Conservation (phyloP, 495 filamentous ascomycete genomes). For the Schizothecium vesticola region DNA sequence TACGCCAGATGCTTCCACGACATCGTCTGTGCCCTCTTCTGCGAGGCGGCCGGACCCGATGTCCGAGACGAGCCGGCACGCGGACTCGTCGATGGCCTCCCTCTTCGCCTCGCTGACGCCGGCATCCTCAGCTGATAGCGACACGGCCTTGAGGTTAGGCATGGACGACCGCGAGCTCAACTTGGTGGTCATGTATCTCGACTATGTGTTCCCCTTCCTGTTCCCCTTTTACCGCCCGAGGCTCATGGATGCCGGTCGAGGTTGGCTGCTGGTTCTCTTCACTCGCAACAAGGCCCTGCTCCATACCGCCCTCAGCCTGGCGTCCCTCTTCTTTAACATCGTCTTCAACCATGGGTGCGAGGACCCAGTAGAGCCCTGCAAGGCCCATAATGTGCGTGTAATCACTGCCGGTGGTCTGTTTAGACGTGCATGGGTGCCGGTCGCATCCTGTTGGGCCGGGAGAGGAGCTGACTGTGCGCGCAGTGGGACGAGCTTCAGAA, state of each 20-base stretch:
- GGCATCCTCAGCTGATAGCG: too few species aligned
- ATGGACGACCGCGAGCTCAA: slow-evolving; percentile 22
- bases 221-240: slow-evolving; percentile 52
- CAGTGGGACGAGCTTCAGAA: slow-evolving; percentile 30
- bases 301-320: slow-evolving; percentile 41
- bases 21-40: background rate
- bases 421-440: background rate
- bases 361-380: slow-evolving; percentile 20
- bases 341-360: slow-evolving; percentile 17
- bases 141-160: background rate
- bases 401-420: background rate
- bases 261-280: slow-evolving; percentile 51
- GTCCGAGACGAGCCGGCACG: background rate
- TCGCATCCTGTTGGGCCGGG: background rate
- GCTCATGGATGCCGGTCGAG: slow-evolving; percentile 41
- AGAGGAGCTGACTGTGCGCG: background rate
- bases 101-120: background rate
- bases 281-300: slow-evolving; percentile 44
- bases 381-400: slow-evolving; percentile 11
- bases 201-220: slow-evolving; percentile 48
- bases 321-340: slow-evolving; percentile 46
- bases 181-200: slow-evolving; percentile 46
- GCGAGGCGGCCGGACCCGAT: background rate
- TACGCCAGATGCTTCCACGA: background rate
- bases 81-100: background rate